phyloP scores from a whole-genome alignment of 768 basidiomycete genomes.

The Lentinula detonsa region DNA sequence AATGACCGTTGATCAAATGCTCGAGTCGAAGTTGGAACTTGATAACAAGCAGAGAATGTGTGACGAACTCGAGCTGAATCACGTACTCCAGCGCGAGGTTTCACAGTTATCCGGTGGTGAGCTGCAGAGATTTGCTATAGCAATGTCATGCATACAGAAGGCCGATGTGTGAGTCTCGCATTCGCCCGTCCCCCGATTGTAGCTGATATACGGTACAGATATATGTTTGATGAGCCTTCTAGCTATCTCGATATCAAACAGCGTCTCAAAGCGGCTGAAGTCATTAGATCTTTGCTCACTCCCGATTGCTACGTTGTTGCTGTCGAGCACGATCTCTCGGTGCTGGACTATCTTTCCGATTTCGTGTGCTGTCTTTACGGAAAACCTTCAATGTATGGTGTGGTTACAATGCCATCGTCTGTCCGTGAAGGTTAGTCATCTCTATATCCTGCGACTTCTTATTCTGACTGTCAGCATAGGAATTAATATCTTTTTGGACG shows the following conservation, averaged over 20 bases:
- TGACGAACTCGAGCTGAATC: slow-evolving; percentile 80
- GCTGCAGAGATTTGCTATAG: slow-evolving; percentile 96
- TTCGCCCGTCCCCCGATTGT: slow-evolving; percentile 5
- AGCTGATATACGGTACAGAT: slow-evolving; percentile 36
- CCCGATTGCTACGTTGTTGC: slow-evolving; percentile 91
- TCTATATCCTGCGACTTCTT: background rate
- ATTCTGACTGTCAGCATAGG: slow-evolving; percentile 37
- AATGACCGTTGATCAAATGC: slow-evolving; percentile 85
- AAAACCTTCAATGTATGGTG: slow-evolving; percentile 95
- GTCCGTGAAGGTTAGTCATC: slow-evolving; percentile 80
- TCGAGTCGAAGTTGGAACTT: slow-evolving; percentile 83
- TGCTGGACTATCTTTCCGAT: slow-evolving; percentile 97
- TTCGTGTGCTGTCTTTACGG: slow-evolving; percentile 98
- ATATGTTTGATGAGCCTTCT: slow-evolving; percentile 99
- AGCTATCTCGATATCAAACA: slow-evolving; percentile 97
- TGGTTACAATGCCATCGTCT: slow-evolving; percentile 98
- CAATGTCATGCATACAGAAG: slow-evolving; percentile 90
- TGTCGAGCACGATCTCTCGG: slow-evolving; percentile 98
- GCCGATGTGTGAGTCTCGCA: slow-evolving; percentile 80
- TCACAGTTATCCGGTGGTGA: slow-evolving; percentile 91
- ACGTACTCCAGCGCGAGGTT: slow-evolving; percentile 83
- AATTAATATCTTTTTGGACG: slow-evolving; percentile 99
- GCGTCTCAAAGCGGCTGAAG: slow-evolving; percentile 89
- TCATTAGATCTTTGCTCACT: slow-evolving; percentile 81
- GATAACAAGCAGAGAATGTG: slow-evolving; percentile 87